phyloP scores from a whole-genome alignment of 805 yeast genomes.

The Groenewaldozyma salmanticensis region DNA sequence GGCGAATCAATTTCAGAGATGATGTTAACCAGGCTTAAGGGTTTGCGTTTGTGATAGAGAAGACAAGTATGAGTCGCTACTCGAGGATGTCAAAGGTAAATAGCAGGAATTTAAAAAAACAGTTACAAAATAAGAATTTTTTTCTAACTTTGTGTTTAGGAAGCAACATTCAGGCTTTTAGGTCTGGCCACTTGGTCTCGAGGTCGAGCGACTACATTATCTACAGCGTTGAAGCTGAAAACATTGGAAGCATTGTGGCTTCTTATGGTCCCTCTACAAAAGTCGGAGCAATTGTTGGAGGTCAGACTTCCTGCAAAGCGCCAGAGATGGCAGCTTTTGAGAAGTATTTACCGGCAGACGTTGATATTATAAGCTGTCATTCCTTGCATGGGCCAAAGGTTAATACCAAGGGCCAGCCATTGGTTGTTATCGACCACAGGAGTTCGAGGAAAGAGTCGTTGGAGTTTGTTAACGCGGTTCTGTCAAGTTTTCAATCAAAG shows the following conservation, averaged over 20 bases:
- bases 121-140: not conserved
- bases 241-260: slow-evolving; percentile 60
- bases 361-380: slow-evolving; percentile 77
- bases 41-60: slow-evolving; percentile 85
- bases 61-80: slow-evolving; percentile 42
- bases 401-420: slow-evolving; percentile 82
- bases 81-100: slow-evolving; percentile 26
- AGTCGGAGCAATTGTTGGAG: slow-evolving; percentile 88
- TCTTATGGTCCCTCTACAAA: slow-evolving; percentile 79
- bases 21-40: slow-evolving; percentile 13
- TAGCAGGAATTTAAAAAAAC: slow-evolving; percentile 39
- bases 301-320: slow-evolving; percentile 91
- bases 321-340: slow-evolving; percentile 88
- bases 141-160: no score
- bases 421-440: slow-evolving; percentile 74
- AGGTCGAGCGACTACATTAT: slow-evolving; percentile 73
- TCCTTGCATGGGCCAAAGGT: slow-evolving; percentile 94
- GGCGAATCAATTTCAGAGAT: not conserved
- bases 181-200: slow-evolving; percentile 77
- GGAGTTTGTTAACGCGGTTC: slow-evolving; percentile 50
- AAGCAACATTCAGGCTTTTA: slow-evolving; percentile 39
- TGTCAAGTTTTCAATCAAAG: slow-evolving; percentile 69
- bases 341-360: slow-evolving; percentile 60
- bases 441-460: slow-evolving; percentile 42
- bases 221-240: slow-evolving; percentile 90